phyloP scores from a whole-genome alignment of 2,329 filamentous ascomycete species.

The Penicillium sp. region DNA sequence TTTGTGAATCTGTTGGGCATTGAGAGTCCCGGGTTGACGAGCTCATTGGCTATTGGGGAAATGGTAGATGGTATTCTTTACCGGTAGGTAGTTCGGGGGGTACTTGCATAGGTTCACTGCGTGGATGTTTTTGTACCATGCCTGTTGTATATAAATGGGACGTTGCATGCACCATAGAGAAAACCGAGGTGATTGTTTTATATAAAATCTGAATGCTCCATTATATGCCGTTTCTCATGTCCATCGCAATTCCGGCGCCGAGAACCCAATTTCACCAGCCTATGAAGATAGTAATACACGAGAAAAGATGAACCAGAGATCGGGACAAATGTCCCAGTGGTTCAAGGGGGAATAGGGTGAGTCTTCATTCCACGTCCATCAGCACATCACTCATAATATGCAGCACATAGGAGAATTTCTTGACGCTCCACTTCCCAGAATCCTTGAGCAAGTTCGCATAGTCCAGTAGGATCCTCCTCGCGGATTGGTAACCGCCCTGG shows the following conservation, averaged over 20 bases:
- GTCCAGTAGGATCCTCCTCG: conserved; percentile 52
- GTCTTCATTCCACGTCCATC: conserved; percentile 35
- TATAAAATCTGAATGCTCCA: no score
- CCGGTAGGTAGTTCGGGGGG: conserved; percentile 14
- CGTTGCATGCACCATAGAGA: no score
- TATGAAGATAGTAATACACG: not conserved
- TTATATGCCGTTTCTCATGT: not conserved
- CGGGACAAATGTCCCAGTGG: not conserved
- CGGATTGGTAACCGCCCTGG: conserved; percentile 51
- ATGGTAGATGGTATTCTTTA: conserved; percentile 63
- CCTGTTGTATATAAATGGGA: not conserved
- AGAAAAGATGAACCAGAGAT: no score
- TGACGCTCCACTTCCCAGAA: conserved; percentile 52
- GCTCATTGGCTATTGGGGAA: conserved; percentile 79
- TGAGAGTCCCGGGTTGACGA: conserved; percentile 89
- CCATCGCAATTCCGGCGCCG: not conserved
- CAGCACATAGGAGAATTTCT: conserved; percentile 52
- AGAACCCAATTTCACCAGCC: not conserved
- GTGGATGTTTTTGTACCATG: not conserved
- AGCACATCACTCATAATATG: conserved; percentile 55
- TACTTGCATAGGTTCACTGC: not conserved
- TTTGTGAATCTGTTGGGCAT: conserved; percentile 92
- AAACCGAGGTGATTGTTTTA: no score
- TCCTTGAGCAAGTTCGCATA: conserved; percentile 55
- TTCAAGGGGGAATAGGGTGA: not conserved